These are phyloP conservation scores for Firmiana major DNA, from an alignment of 345 rosid species.

Conservation along the genomic window DNA sequence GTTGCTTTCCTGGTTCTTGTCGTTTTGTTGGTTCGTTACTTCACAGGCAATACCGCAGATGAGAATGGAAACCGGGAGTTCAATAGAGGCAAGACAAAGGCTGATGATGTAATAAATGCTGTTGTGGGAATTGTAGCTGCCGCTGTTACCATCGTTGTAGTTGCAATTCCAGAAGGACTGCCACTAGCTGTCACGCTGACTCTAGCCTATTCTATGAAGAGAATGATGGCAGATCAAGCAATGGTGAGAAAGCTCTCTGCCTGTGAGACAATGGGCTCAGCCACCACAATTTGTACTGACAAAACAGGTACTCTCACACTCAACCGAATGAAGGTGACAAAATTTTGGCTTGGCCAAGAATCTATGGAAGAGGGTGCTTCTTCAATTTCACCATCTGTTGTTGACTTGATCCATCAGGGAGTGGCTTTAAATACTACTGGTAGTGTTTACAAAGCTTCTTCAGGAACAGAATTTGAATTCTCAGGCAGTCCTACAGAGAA, in stretches of 20 bases:
- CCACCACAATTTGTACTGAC: conserved; percentile 66
- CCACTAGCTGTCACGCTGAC: conserved; percentile 81
- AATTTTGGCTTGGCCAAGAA: conserved; percentile 58
- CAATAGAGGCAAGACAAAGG: conserved; percentile 39
- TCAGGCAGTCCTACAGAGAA: conserved; percentile 78
- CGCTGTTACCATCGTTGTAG: conserved; percentile 80
- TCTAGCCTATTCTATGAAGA: conserved; percentile 76
- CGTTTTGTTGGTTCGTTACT: conserved; percentile 56
- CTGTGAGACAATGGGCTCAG: conserved; percentile 91
- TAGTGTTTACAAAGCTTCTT: conserved; percentile 29
- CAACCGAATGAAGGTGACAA: conserved; percentile 61
- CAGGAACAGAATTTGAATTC: conserved; percentile 38
- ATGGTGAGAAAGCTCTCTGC: conserved; percentile 78
- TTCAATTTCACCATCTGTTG: conserved; percentile 27
- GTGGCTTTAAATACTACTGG: conserved; percentile 67
- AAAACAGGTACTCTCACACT: conserved; percentile 83
- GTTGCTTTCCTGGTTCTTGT: conserved; percentile 66
- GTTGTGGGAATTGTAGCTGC: conserved; percentile 64
- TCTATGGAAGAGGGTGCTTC: conserved; percentile 7
- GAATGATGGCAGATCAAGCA: conserved; percentile 80
- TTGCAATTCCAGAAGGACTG: conserved; percentile 78
- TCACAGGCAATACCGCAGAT: conserved; percentile 60
- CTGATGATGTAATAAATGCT: conserved; percentile 44
- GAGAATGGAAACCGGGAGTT: conserved; percentile 45
- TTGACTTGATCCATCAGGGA: conserved; percentile 53